A percentile compares a stretch with the other conserved stretches of the same genome.
phyloP scores from a whole-genome alignment of 768 basidiomycete genomes.

The Tephrocybe sp. region DNA sequence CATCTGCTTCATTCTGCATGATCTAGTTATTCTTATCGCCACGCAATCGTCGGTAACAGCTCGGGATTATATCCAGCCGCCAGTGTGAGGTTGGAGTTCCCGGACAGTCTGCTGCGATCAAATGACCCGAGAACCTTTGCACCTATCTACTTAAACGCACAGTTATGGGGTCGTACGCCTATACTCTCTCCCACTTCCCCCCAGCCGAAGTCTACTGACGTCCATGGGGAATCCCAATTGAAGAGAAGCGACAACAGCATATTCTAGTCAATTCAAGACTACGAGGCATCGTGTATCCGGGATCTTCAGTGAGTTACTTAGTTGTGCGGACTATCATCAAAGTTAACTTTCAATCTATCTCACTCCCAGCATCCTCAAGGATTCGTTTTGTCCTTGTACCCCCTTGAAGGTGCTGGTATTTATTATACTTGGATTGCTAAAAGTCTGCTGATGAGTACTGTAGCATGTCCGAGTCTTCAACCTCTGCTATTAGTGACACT shows the following conservation, averaged over 20 bases:
- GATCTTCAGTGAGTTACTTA: too few relatives aligned
- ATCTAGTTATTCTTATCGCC: background rate
- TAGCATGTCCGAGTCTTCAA: background rate
- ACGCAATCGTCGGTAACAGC: conserved; percentile 6
- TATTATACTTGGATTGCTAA: background rate
- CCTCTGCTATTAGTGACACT: background rate
- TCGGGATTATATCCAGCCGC: conserved; percentile 6
- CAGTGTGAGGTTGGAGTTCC: conserved; percentile 14
- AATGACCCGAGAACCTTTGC: conserved; percentile 28
- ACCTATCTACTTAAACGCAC: conserved; percentile 31
- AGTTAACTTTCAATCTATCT: too few relatives aligned
- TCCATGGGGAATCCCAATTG: conserved; percentile 2
- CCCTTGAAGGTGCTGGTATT: too few relatives aligned
- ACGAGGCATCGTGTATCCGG: too few relatives aligned
- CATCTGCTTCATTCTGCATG: background rate
- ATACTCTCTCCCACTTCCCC: background rate
- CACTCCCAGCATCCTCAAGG: background rate
- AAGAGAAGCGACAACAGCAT: too few relatives aligned
- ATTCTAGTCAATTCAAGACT: too few relatives aligned
- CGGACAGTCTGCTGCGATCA: conserved; percentile 29
- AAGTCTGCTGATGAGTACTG: background rate
- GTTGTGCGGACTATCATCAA: too few relatives aligned
- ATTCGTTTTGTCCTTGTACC: background rate
- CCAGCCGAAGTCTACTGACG: background rate
- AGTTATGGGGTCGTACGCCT: conserved; percentile 20